These are phyloP conservation scores for Wickerhamomyces queroliae DNA, from an alignment of 805 yeast genomes.

Conservation along the genomic window DNA sequence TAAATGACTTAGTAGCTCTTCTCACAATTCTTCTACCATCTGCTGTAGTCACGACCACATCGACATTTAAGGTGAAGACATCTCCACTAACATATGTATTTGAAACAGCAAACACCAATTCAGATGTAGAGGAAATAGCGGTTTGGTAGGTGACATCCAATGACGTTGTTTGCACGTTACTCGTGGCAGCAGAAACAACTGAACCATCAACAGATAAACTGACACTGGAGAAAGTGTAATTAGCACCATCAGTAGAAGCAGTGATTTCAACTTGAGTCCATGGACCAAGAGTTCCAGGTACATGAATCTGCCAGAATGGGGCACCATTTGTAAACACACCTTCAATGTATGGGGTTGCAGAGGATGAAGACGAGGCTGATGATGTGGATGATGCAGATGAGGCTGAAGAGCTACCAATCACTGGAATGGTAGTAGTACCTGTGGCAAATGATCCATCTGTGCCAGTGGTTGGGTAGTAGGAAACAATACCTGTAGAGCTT, in stretches of 20 bases:
- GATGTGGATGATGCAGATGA: constrained; percentile 8
- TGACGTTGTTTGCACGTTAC: constrained; percentile 8
- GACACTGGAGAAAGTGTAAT: constrained; percentile 24
- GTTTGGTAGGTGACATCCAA: not conserved
- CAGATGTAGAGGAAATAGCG: not conserved
- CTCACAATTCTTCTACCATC: constrained; percentile 16
- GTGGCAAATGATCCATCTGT: no score
- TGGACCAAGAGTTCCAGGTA: constrained; percentile 42
- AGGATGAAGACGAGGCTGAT: constrained; percentile 18
- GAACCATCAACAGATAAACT: constrained; percentile 38
- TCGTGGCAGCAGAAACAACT: not conserved
- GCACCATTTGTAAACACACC: constrained; percentile 26
- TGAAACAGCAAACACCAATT: constrained; percentile 31
- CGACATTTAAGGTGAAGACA: constrained; percentile 36
- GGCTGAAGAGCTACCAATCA: constrained; percentile 16
- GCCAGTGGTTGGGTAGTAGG: no score
- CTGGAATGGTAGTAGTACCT: no score
- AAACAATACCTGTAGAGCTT: no score
- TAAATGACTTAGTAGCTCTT: not conserved
- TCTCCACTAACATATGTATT: constrained; percentile 58
- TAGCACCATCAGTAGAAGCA: constrained; percentile 40
- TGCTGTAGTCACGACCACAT: not conserved
- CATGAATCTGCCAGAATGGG: constrained; percentile 42
- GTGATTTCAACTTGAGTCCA: constrained; percentile 56
- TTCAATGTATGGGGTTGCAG: constrained; percentile 20